These are phyloP conservation scores for Lactarius psammicola DNA, from an alignment of 768 basidiomycete species.

Conservation along the genomic window DNA sequence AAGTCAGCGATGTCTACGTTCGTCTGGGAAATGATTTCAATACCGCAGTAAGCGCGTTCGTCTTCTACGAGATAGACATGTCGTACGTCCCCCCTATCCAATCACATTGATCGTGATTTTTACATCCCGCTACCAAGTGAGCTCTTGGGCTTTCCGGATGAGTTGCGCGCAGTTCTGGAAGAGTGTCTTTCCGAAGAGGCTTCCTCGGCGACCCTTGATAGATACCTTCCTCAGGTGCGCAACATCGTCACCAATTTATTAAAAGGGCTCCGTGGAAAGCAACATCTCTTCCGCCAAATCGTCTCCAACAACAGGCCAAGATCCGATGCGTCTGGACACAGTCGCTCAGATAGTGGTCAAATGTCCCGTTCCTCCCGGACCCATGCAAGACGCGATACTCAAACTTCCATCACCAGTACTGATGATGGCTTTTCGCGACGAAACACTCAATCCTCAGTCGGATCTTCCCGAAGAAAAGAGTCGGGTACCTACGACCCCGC, in stretches of 20 bases:
- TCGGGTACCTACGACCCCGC: constrained; percentile 20
- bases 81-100: constrained; percentile 45
- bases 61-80: constrained; percentile 84
- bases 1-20: constrained; percentile 97
- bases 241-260: constrained; percentile 91
- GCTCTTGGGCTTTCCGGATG: constrained; percentile 81
- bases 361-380: constrained; percentile 53
- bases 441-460: constrained; percentile 11
- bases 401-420: constrained; percentile 34
- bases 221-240: constrained; percentile 88
- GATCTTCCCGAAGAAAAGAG: constrained; percentile 31
- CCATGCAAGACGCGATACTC: constrained; percentile 39
- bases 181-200: constrained; percentile 91
- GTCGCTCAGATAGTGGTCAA: constrained; percentile 45
- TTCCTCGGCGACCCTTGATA: constrained; percentile 75
- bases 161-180: constrained; percentile 86
- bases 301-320: constrained; percentile 60
- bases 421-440: constrained; percentile 35
- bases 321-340: constrained; percentile 45
- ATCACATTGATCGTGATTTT: constrained; percentile 13
- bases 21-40: constrained; percentile 97
- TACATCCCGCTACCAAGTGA: constrained; percentile 52
- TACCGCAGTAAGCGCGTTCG: constrained; percentile 85
- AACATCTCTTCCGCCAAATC: constrained; percentile 79
- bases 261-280: constrained; percentile 87